A percentile compares a stretch with the other conserved stretches of the same genome.
Evolutionary conservation across 208 protist genomes (phyloP).

Genomic region (Acanthamoeba pearcei): DNA sequence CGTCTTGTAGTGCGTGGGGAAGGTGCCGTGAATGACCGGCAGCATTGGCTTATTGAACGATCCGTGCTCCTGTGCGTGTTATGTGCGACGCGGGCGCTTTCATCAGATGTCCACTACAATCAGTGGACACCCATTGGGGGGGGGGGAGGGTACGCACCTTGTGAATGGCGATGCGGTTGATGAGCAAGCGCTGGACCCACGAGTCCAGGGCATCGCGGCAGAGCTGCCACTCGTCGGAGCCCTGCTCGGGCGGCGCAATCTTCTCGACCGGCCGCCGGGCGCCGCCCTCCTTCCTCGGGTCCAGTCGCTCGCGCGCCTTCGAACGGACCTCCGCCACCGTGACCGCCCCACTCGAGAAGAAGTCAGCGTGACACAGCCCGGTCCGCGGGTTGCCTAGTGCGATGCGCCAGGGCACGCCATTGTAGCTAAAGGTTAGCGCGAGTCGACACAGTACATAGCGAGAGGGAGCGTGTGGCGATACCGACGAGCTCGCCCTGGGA

Average conservation of each 20-base stretch:
- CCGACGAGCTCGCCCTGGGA: background rate
- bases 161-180: slow-evolving; percentile 28
- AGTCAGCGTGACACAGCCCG: background rate
- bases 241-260: background rate
- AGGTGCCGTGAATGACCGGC: slow-evolving; percentile 64
- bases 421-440: no score
- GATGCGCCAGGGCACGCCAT: background rate
- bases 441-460: no score
- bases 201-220: background rate
- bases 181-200: slow-evolving; percentile 44
- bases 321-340: background rate
- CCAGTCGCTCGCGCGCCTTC: background rate
- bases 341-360: slow-evolving; percentile 3
- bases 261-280: background rate
- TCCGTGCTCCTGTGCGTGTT: slow-evolving; percentile 27
- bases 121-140: background rate
- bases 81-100: background rate
- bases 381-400: slow-evolving; percentile 22
- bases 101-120: background rate
- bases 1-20: slow-evolving; percentile 51
- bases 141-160: background rate
- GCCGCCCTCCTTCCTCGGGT: background rate
- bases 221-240: background rate
- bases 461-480: background rate
- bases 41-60: slow-evolving; percentile 60